Evolutionary conservation across 257 asterid genomes (phyloP).

Genomic region (Solanum megistacrolobum): DNA sequence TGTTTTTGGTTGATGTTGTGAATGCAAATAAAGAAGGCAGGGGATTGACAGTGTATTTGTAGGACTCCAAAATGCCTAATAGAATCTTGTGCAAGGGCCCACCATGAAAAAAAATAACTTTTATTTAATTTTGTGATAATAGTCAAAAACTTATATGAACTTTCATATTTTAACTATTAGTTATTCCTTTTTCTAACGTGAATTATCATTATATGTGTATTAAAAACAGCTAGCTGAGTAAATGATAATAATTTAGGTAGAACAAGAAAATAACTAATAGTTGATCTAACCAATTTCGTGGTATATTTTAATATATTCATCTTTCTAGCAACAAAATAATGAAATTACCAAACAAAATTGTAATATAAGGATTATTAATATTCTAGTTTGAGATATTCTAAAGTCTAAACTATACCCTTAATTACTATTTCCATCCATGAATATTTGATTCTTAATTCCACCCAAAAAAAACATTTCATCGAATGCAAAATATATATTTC

Average conservation of each 20-base stretch:
- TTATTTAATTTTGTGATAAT: background rate
- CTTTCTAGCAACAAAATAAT: background rate
- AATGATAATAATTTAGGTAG: background rate
- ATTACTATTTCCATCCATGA: background rate
- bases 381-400: background rate
- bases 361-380: background rate
- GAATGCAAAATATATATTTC: background rate
- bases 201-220: background rate
- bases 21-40: conserved; percentile 21
- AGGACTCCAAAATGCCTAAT: conserved; percentile 30
- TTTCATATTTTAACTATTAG: background rate
- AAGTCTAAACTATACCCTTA: background rate
- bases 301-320: no score
- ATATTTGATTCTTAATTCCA: background rate
- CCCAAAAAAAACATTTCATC: background rate
- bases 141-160: background rate
- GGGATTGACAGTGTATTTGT: conserved; percentile 46
- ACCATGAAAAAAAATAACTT: background rate
- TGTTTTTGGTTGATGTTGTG: conserved; percentile 16
- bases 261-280: fast-evolving
- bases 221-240: fast-evolving
- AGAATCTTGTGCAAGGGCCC: conserved; percentile 46
- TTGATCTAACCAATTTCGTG: background rate
- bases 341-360: background rate
- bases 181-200: fast-evolving